Conservation (phyloP, 23 red algal species). For the Agarophyton chilense region DNA sequence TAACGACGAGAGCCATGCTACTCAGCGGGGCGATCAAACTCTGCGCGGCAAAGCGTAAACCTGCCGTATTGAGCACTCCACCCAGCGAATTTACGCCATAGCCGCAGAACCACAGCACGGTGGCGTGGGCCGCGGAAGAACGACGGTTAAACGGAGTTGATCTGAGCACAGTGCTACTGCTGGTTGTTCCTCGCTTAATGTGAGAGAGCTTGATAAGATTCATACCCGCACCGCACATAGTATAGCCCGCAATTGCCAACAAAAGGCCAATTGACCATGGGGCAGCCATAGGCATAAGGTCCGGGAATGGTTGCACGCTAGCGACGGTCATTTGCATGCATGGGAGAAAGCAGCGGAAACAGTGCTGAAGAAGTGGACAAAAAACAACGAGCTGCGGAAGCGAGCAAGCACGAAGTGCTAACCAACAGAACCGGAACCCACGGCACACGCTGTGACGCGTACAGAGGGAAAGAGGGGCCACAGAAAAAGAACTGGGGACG, state of each 20-base stretch:
- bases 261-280: constrained; percentile 74
- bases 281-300: constrained; percentile 22
- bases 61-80: constrained; percentile 65
- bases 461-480: background rate
- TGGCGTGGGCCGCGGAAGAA: constrained; percentile 60
- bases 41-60: constrained; percentile 72
- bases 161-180: constrained; percentile 25
- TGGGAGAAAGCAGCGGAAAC: background rate
- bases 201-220: constrained; percentile 87
- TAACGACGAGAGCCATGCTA: constrained; percentile 68
- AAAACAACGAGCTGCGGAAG: background rate
- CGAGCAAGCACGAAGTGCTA: background rate
- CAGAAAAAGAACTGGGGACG: background rate
- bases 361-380: background rate
- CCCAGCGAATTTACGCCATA: constrained; percentile 71
- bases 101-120: constrained; percentile 61
- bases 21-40: constrained; percentile 72
- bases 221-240: constrained; percentile 75
- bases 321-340: constrained; percentile 29
- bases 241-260: constrained; percentile 66
- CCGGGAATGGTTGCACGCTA: constrained; percentile 10
- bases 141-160: constrained; percentile 67
- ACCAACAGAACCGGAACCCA: too few relatives aligned
- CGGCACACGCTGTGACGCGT: background rate
- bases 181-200: constrained; percentile 52